phyloP scores from a whole-genome alignment of 306 rosid species.

The Castanea mollissima region DNA sequence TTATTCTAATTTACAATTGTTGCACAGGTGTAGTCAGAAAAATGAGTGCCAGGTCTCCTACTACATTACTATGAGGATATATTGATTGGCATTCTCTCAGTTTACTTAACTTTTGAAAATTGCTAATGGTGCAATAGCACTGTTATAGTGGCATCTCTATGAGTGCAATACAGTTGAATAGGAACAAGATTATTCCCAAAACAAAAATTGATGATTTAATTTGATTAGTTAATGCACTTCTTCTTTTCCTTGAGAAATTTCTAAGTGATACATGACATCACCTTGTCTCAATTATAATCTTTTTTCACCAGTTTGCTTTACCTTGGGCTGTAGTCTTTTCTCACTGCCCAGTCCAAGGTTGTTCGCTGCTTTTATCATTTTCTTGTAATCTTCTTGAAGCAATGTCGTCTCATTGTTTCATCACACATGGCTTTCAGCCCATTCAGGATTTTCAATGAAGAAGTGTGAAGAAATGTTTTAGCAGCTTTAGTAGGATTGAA shows the following conservation, averaged over 20 bases:
- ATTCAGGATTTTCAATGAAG: neutral
- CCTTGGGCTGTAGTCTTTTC: neutral
- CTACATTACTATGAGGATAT: neutral
- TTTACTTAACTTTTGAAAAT: neutral
- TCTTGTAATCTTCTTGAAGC: neutral
- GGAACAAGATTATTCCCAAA: neutral
- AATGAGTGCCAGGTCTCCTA: neutral
- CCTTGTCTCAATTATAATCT: neutral
- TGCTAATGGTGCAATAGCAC: neutral
- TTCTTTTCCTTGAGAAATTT: neutral
- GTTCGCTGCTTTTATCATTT: neutral
- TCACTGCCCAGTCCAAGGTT: neutral
- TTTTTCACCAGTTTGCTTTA: neutral
- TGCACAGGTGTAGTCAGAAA: neutral
- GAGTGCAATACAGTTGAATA: neutral
- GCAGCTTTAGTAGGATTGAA: neutral
- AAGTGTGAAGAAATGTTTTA: neutral
- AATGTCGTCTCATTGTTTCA: neutral
- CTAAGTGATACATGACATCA: neutral
- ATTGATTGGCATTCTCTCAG: neutral
- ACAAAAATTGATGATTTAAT: neutral
- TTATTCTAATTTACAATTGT: neutral
- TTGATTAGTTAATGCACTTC: neutral
- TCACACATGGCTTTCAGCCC: neutral
- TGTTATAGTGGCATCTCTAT: neutral